These are phyloP conservation scores for Rubroshorea leprosula DNA, from an alignment of 345 rosid genomes.

Conservation along the genomic window DNA sequence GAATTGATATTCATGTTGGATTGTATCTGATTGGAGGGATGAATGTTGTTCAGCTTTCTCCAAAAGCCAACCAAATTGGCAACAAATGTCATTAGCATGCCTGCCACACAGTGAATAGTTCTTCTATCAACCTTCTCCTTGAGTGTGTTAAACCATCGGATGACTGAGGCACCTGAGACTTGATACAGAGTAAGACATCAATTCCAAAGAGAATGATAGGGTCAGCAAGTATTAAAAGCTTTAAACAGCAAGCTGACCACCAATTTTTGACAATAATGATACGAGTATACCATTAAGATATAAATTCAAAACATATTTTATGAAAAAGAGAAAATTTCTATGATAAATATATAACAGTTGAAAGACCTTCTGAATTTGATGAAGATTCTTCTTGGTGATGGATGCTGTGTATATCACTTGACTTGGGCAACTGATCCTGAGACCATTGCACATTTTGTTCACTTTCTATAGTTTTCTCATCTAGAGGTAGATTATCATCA, in stretches of 20 bases:
- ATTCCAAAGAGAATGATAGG: constrained; percentile 5
- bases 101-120: constrained; percentile 27
- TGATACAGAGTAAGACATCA: constrained; percentile 1
- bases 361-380: constrained; percentile 34
- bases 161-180: constrained; percentile 37
- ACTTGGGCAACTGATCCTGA: constrained; percentile 23
- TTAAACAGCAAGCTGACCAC: not conserved
- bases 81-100: constrained; percentile 36
- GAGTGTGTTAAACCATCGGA: constrained; percentile 35
- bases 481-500: constrained; percentile 43
- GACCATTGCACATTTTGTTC: constrained; percentile 25
- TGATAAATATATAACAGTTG: not conserved
- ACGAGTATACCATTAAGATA: too few relatives aligned
- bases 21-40: constrained; percentile 41
- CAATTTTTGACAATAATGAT: not conserved
- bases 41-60: constrained; percentile 50
- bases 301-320: not conserved
- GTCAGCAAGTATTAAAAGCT: not conserved
- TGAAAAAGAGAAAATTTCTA: not conserved
- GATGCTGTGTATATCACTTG: constrained; percentile 14
- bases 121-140: constrained; percentile 41
- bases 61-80: constrained; percentile 43
- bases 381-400: constrained; percentile 16
- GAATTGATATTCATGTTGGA: constrained; percentile 16
- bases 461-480: constrained; percentile 31